Percentiles rank a stretch among this genome's conserved stretches.
phyloP scores from a whole-genome alignment of 768 basidiomycete genomes.

The Sporobolomyces roseus region DNA sequence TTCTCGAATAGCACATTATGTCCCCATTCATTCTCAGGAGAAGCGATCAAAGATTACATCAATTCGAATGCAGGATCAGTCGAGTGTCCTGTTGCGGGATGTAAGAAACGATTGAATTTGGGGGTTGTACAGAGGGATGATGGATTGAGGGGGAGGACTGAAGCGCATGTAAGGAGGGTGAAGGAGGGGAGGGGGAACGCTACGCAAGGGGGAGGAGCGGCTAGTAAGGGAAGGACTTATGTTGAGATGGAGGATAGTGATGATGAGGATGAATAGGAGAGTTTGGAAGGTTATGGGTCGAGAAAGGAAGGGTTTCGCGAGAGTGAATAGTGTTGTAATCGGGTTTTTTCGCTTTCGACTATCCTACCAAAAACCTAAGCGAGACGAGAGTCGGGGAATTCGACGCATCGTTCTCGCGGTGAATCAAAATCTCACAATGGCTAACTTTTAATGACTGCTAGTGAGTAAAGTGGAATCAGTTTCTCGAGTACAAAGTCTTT shows the following conservation, averaged over 20 bases:
- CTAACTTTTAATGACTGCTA: too few relatives aligned
- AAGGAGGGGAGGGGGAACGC: constrained; percentile 51
- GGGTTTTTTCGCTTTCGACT: too few relatives aligned
- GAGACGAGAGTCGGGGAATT: too few relatives aligned
- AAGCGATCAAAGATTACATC: constrained; percentile 33
- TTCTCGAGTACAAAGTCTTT: too few relatives aligned
- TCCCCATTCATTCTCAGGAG: constrained; percentile 72
- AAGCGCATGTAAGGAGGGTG: constrained; percentile 56
- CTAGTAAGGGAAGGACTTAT: constrained; percentile 9
- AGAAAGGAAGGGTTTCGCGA: too few relatives aligned
- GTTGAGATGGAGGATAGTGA: constrained; percentile 21
- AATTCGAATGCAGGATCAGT: constrained; percentile 28
- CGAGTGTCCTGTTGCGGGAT: constrained; percentile 70
- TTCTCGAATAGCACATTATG: constrained; percentile 59
- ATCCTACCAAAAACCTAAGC: too few relatives aligned
- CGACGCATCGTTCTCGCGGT: too few relatives aligned
- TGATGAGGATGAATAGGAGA: too few relatives aligned
- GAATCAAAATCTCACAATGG: too few relatives aligned
- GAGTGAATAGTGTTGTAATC: too few relatives aligned
- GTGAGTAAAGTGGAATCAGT: too few relatives aligned
- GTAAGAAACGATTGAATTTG: constrained; percentile 59
- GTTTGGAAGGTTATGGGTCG: too few relatives aligned
- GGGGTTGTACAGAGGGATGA: constrained; percentile 58
- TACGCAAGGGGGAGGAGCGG: constrained; percentile 34
- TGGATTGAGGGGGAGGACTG: constrained; percentile 62